Conservation (phyloP, 768 basidiomycete genomes). For the Boletellus sp. region DNA sequence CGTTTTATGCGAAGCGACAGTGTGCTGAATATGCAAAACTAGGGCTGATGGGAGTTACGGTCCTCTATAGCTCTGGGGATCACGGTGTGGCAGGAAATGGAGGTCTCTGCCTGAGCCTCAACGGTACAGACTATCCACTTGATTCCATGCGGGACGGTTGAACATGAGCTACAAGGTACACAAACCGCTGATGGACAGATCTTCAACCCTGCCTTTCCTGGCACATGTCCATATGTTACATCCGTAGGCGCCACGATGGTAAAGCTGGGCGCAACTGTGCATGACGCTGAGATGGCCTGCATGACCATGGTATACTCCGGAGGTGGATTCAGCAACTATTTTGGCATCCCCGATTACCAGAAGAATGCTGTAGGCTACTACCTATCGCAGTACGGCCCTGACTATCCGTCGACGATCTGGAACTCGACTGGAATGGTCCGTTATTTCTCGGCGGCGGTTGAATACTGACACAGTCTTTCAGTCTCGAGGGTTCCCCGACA, state of each 20-base stretch:
- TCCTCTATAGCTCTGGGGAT: conserved; percentile 34
- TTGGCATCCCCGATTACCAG: conserved; percentile 41
- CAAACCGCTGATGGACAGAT: conserved; percentile 21
- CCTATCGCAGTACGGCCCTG: conserved; percentile 28
- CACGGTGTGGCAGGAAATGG: conserved; percentile 30
- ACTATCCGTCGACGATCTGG: conserved; percentile 23
- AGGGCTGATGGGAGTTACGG: conserved; percentile 35
- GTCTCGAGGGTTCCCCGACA: conserved; percentile 37
- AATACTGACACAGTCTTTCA: conserved; percentile 28
- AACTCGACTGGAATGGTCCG: conserved; percentile 24
- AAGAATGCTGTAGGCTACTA: conserved; percentile 31
- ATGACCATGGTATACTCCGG: conserved; percentile 27
- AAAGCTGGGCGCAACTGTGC: conserved; percentile 29
- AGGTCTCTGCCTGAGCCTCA: conserved; percentile 31
- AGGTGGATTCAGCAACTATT: conserved; percentile 40
- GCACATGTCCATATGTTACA: conserved; percentile 43
- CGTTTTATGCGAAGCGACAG: conserved; percentile 38
- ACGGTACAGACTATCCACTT: conserved; percentile 10
- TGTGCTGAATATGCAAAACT: conserved; percentile 48
- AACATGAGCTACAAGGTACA: conserved; percentile 17
- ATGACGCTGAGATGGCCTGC: conserved; percentile 28
- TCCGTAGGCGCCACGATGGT: conserved; percentile 48
- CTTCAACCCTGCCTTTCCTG: conserved; percentile 45
- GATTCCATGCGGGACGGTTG: neutral
- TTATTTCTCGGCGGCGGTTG: conserved; percentile 7